Evolutionary conservation across 306 rosid genomes (phyloP).

Genomic region (Datisca glomerata): DNA sequence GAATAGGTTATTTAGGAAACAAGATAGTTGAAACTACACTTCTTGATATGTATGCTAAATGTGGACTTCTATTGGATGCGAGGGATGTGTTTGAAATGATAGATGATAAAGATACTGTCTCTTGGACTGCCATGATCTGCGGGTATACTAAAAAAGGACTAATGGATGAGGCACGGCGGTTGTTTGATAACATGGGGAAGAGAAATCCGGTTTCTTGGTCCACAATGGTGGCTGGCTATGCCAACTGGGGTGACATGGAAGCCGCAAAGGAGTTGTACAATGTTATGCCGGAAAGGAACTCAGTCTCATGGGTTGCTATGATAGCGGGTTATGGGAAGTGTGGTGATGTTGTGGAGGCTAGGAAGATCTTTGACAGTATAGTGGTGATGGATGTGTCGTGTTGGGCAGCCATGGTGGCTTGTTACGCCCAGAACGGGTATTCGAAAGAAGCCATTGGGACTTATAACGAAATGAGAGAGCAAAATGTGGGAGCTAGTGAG

Average conservation of each 20-base stretch:
- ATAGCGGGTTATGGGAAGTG: slow-evolving; percentile 64
- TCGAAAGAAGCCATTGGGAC: slow-evolving; percentile 51
- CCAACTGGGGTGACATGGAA: slow-evolving; percentile 49
- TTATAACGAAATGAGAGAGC: slow-evolving; percentile 34
- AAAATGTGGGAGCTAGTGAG: slow-evolving; percentile 23
- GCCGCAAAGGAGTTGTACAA: slow-evolving; percentile 46
- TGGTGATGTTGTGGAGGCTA: slow-evolving; percentile 36
- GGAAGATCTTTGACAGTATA: slow-evolving; percentile 35
- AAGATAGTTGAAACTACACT: slow-evolving; percentile 48
- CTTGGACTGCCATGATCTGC: slow-evolving; percentile 65
- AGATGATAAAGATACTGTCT: slow-evolving; percentile 46
- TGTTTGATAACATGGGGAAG: slow-evolving; percentile 52
- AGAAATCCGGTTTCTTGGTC: slow-evolving; percentile 41
- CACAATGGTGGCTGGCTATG: slow-evolving; percentile 70
- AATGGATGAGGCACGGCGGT: slow-evolving; percentile 46
- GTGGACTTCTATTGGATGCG: slow-evolving; percentile 39
- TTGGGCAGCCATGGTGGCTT: slow-evolving; percentile 69
- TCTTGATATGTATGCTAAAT: slow-evolving; percentile 62
- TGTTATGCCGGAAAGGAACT: slow-evolving; percentile 29
- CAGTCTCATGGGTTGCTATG: slow-evolving; percentile 42
- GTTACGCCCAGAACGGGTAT: slow-evolving; percentile 64
- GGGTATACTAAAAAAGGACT: slow-evolving; percentile 48
- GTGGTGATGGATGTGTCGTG: slow-evolving; percentile 18
- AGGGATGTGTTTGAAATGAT: slow-evolving; percentile 38
- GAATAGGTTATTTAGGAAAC: slow-evolving; percentile 37